These are phyloP conservation scores for Daucus carota DNA, from an alignment of 129 eudicot species.

Conservation along the genomic window DNA sequence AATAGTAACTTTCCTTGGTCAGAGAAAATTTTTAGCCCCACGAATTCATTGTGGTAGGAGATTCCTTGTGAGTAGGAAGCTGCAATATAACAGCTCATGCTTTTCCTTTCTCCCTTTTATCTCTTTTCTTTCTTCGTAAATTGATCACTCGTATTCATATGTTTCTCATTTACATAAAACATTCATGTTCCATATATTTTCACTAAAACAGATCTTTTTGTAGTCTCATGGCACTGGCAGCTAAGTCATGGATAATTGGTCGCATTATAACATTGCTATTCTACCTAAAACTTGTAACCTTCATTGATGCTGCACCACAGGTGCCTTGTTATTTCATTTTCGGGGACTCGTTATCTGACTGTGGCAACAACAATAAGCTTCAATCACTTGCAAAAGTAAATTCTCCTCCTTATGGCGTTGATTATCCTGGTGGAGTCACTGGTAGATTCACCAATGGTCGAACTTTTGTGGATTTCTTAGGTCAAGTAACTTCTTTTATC, in stretches of 20 bases:
- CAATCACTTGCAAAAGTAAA: not conserved
- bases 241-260: not conserved
- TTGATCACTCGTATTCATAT: not conserved
- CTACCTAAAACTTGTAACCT: not conserved
- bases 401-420: not conserved
- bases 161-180: not conserved
- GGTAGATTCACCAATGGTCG: not conserved
- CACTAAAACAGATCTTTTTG: not conserved
- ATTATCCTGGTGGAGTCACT: not conserved
- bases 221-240: not conserved
- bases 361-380: not conserved
- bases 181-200: not conserved
- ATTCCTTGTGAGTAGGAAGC: not conserved
- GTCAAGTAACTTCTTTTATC: not conserved
- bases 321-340: conserved; percentile 4
- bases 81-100: not conserved
- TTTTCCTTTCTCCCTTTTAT: not conserved
- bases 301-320: not conserved
- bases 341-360: not conserved
- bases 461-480: not conserved
- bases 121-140: not conserved
- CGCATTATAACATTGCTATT: not conserved
- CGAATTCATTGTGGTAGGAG: not conserved
- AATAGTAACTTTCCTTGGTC: not conserved
- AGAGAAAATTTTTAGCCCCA: not conserved